Evolutionary conservation across 805 yeast species (phyloP).

Genomic region (Vanderwaltozyma tropicalis): DNA sequence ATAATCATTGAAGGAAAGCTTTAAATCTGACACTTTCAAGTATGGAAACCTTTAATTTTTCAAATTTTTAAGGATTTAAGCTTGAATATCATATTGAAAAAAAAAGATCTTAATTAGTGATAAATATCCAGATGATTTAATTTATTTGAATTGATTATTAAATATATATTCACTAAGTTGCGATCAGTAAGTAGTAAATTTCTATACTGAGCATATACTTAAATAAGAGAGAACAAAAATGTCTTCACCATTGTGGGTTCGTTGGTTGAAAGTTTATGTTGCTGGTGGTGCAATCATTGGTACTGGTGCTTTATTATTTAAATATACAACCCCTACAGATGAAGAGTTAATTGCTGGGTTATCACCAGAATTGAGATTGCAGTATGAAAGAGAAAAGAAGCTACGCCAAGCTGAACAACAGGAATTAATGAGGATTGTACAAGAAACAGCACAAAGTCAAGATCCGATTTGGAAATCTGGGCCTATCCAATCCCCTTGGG

Average conservation of each 20-base stretch:
- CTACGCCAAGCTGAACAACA: slow-evolving; percentile 59
- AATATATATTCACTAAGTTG: too few relatives aligned
- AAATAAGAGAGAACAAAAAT: slow-evolving; percentile 4
- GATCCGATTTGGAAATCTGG: slow-evolving; percentile 84
- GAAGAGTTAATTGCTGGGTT: slow-evolving; percentile 63
- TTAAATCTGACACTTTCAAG: too few relatives aligned
- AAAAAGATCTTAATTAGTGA: too few relatives aligned
- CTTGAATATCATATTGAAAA: too few relatives aligned
- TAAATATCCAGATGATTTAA: too few relatives aligned
- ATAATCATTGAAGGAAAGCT: too few relatives aligned
- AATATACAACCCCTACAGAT: slow-evolving; percentile 75
- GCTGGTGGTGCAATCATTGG: slow-evolving; percentile 61
- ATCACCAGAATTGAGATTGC: slow-evolving; percentile 75
- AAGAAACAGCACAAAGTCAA: slow-evolving; percentile 50
- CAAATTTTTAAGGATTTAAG: too few relatives aligned
- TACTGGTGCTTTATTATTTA: slow-evolving; percentile 59
- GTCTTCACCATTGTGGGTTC: slow-evolving; percentile 41
- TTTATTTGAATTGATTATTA: too few relatives aligned
- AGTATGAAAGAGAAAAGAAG: slow-evolving; percentile 55
- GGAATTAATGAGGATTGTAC: slow-evolving; percentile 56
- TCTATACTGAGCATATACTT: too few relatives aligned
- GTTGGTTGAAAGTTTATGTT: slow-evolving; percentile 48
- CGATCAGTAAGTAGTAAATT: too few relatives aligned
- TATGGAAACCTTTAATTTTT: too few relatives aligned
- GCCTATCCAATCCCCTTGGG: slow-evolving; percentile 59